phyloP scores from a whole-genome alignment of 306 rosid genomes.

The Gleditsia sinensis region DNA sequence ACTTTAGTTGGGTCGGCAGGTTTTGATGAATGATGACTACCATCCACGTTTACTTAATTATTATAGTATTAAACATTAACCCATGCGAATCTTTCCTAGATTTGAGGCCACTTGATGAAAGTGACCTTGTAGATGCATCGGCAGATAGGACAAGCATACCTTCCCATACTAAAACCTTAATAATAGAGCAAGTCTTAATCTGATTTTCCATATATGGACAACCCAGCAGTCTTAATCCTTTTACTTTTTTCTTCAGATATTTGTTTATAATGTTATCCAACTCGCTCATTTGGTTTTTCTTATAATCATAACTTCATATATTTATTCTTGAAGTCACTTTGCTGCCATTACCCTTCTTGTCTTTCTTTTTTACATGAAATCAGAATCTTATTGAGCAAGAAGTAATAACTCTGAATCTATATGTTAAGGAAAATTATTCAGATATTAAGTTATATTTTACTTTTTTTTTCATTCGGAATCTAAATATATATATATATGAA shows the following conservation, averaged over 20 bases:
- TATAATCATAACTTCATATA: background rate
- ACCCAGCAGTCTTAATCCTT: slow-evolving; percentile 10
- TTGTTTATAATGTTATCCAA: slow-evolving; percentile 40
- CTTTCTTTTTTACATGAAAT: background rate
- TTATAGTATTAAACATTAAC: slow-evolving; percentile 18
- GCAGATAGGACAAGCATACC: slow-evolving; percentile 51
- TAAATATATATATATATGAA: background rate
- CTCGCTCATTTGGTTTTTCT: slow-evolving; percentile 27
- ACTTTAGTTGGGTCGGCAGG: slow-evolving; percentile 23
- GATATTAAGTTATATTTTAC: no score
- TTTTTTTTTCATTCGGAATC: background rate
- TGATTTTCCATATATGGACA: slow-evolving; percentile 34
- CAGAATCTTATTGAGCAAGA: background rate
- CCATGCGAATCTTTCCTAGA: slow-evolving; percentile 61
- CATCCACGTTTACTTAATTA: slow-evolving; percentile 32
- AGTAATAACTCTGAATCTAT: background rate
- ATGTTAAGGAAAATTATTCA: background rate
- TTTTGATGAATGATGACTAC: slow-evolving; percentile 37
- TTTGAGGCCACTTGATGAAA: slow-evolving; percentile 54
- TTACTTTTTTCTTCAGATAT: background rate
- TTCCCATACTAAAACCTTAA: slow-evolving; percentile 28
- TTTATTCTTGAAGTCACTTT: slow-evolving; percentile 21
- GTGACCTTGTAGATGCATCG: slow-evolving; percentile 49
- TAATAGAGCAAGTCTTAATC: slow-evolving; percentile 35
- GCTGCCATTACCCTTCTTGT: background rate